These are phyloP conservation scores for Isatis lusitanica DNA, from an alignment of 441 rosid genomes.

Conservation along the genomic window DNA sequence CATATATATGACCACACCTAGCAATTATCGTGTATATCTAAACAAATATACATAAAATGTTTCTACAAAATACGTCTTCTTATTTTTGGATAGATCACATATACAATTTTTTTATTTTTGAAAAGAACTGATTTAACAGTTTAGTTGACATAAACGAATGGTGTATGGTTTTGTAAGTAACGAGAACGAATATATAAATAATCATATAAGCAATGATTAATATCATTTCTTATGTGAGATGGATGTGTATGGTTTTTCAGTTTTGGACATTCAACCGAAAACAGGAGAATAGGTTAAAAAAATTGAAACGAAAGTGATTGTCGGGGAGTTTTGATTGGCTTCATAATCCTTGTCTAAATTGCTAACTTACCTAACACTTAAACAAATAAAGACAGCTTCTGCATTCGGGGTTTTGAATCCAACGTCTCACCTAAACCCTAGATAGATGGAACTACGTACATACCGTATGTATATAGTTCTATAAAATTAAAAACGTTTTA, in stretches of 20 bases:
- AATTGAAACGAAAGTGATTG: slow-evolving; percentile 27
- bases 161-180: slow-evolving; percentile 22
- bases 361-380: slow-evolving; percentile 38
- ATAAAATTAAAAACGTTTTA: not conserved
- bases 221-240: not conserved
- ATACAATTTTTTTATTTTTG: not conserved
- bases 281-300: not conserved
- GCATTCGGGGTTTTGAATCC: slow-evolving; percentile 6
- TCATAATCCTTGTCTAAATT: slow-evolving; percentile 32
- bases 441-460: slow-evolving; percentile 4
- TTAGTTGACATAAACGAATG: slow-evolving; percentile 19
- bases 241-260: slow-evolving; percentile 18
- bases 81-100: not conserved
- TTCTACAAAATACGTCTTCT: too few relatives aligned
- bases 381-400: slow-evolving; percentile 30
- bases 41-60: too few relatives aligned
- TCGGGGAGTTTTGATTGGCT: slow-evolving; percentile 40
- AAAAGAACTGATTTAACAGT: slow-evolving; percentile 1
- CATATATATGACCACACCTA: too few relatives aligned
- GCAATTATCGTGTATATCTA: too few relatives aligned
- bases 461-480: not conserved
- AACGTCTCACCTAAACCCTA: slow-evolving; percentile 37
- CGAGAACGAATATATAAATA: slow-evolving; percentile 7
- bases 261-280: slow-evolving; percentile 26
- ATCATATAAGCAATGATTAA: slow-evolving; percentile 20